Percentiles rank a stretch among this genome's conserved stretches.
Evolutionary conservation across 805 yeast species (phyloP).

Genomic region (Myxozyma lipomycoides): DNA sequence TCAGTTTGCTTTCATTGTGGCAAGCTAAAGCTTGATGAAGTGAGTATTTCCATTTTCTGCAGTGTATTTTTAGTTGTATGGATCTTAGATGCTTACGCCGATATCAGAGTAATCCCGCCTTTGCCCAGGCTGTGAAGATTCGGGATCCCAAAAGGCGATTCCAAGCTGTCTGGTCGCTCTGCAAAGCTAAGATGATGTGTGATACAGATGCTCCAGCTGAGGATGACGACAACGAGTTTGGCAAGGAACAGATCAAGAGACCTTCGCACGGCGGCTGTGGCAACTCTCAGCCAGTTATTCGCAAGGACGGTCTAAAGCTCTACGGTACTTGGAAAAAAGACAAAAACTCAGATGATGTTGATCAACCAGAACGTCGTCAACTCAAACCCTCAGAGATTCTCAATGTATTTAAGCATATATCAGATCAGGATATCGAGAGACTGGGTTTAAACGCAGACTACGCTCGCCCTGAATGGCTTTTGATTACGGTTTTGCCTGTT

Average conservation of each 20-base stretch:
- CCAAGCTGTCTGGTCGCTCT: constrained; percentile 91
- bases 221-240: constrained; percentile 49
- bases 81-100: neutral
- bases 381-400: constrained; percentile 84
- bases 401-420: constrained; percentile 87
- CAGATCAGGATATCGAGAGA: constrained; percentile 71
- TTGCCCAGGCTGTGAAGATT: constrained; percentile 83
- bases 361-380: constrained; percentile 87
- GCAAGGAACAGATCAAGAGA: constrained; percentile 42
- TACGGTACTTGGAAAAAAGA: constrained; percentile 98
- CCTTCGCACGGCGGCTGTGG: constrained; percentile 96
- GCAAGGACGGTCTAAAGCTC: constrained; percentile 91
- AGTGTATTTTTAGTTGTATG: neutral
- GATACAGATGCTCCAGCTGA: constrained; percentile 72
- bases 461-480: constrained; percentile 98
- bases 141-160: constrained; percentile 94
- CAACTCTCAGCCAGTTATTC: constrained; percentile 88
- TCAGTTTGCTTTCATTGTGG: constrained; percentile 99
- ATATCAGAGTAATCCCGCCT: constrained; percentile 53
- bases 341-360: constrained; percentile 74
- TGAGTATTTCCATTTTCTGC: constrained; percentile 38
- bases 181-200: constrained; percentile 83
- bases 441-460: constrained; percentile 93
- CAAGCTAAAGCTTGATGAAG: constrained; percentile 80
- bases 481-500: constrained; percentile 94